Evolutionary conservation across 1,284 basidiomycete genomes (phyloP), one percentile per base, ranked within the genome.

Genomic region (Cryptococcus floricola): DNA sequence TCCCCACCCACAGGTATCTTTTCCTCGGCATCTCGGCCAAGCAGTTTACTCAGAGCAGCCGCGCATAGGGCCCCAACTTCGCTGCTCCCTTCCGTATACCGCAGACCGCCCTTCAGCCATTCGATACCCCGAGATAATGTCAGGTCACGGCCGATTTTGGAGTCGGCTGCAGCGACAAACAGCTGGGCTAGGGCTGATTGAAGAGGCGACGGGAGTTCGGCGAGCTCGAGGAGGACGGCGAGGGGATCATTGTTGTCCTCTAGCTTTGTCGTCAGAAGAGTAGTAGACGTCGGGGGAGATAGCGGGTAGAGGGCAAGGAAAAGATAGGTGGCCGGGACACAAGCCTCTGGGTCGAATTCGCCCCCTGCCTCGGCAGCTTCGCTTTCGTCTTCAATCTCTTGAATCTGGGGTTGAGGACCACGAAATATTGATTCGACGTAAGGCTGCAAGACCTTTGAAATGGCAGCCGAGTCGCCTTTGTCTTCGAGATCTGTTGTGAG

Each of bases 31-130:
- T 79, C 77, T 55, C 84, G 82, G 13, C 83, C 83, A 27, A 90
- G 76, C 45, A 46, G 18, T 73, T 94, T 95, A 65, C 89, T 82
- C 7, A 92, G 79, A 3, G 88, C 86, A 25, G 90, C 84, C 1
- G 85, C 84, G 10, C 87, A 84, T 5, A 85, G 81, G 19, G 83
- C 84, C 39, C 82, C 83, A 16, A 89, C 66, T 19, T 78, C 70
- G 2, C 27, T 39, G 10, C 50, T 48, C 8, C 39, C 50, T 23
- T 51, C 39, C 28, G 53, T 14, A 27, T 52, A 56, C 1, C 59
- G 77, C 56, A 83, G 79, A 18, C 79, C 82, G 0, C 65, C 63
- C 44, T 56, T 50, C 37, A 70, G 23, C 65, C 66, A 65, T 46
- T 62, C 65, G 55, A 66, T 39, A 18, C 66, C 55, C 52, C 86